Conservation (phyloP, 2,329 filamentous ascomycete species). For the Rutstroemia sp. region DNA sequence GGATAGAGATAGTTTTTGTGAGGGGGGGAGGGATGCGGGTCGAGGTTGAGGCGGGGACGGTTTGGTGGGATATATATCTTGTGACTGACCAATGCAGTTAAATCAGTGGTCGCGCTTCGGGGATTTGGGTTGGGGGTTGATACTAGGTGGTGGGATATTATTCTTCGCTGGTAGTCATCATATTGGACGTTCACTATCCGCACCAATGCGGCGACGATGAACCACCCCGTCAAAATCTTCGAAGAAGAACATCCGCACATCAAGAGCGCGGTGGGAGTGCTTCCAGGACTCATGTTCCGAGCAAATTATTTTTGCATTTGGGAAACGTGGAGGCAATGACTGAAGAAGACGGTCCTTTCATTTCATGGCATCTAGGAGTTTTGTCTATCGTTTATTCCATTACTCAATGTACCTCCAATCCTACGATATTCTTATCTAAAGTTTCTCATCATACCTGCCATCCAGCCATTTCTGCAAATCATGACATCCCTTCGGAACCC, state of each 20-base stretch:
- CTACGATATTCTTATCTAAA: no score
- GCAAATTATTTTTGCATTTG: slow-evolving; percentile 17
- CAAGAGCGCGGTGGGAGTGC: slow-evolving; percentile 9
- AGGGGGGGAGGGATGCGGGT: no score
- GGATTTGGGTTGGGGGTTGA: slow-evolving; percentile 19
- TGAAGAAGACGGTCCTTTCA: slow-evolving; percentile 13
- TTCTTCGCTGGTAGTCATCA: slow-evolving; percentile 13
- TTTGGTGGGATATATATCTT: slow-evolving; percentile 29
- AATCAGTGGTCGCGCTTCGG: slow-evolving; percentile 17
- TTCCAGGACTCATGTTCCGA: slow-evolving; percentile 18
- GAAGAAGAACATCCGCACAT: slow-evolving; percentile 13
- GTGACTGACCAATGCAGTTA: slow-evolving; percentile 13
- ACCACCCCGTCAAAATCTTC: slow-evolving; percentile 15
- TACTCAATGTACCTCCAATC: no score
- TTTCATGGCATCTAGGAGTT: no score
- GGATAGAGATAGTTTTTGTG: slow-evolving; percentile 15
- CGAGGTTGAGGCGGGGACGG: slow-evolving; percentile 31
- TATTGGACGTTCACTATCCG: neutral
- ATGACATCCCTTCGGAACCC: no score
- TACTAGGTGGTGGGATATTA: slow-evolving; percentile 19
- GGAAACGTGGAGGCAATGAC: slow-evolving; percentile 19
- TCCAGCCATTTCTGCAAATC: no score
- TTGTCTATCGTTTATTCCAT: no score
- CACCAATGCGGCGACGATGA: slow-evolving; percentile 7
- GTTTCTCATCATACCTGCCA: no score